phyloP scores from a whole-genome alignment of 345 rosid species.

The Camelina laxa region DNA sequence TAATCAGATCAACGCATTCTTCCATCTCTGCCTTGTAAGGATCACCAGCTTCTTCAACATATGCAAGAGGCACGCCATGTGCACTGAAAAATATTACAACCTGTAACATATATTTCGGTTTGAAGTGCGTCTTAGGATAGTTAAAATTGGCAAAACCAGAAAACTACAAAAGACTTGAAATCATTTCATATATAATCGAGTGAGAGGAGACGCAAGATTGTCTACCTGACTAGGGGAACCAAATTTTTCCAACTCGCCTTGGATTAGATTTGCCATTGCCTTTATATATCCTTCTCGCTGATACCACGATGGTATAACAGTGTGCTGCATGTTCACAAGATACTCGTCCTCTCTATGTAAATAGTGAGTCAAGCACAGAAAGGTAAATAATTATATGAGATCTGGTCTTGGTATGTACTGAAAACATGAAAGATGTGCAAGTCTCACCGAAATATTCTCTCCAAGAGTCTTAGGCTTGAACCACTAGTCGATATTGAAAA shows the following conservation, averaged over 20 bases:
- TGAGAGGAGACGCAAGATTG: conserved; percentile 16
- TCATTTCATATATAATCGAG: neutral
- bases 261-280: conserved; percentile 83
- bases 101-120: conserved; percentile 53
- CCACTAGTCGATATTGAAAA: conserved; percentile 99
- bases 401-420: conserved; percentile 21
- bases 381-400: conserved; percentile 25
- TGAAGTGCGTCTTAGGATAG: conserved; percentile 37
- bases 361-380: conserved; percentile 36
- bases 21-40: conserved; percentile 99
- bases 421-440: conserved; percentile 20
- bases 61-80: conserved; percentile 99
- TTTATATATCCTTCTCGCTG: conserved; percentile 97
- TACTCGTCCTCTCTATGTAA: conserved; percentile 87
- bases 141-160: conserved; percentile 13
- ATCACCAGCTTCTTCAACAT: conserved; percentile 99
- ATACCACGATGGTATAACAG: conserved; percentile 99
- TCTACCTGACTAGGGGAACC: conserved; percentile 72
- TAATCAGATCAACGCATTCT: conserved; percentile 93
- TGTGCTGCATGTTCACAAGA: conserved; percentile 97
- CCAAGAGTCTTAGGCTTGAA: conserved; percentile 96
- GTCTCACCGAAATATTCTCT: conserved; percentile 84
- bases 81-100: conserved; percentile 98
- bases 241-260: conserved; percentile 73
- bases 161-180: conserved; percentile 10